Evolutionary conservation across 805 yeast species (phyloP), one percentile per base, ranked within the genome.

Genomic region (Candida tallmaniae): DNA sequence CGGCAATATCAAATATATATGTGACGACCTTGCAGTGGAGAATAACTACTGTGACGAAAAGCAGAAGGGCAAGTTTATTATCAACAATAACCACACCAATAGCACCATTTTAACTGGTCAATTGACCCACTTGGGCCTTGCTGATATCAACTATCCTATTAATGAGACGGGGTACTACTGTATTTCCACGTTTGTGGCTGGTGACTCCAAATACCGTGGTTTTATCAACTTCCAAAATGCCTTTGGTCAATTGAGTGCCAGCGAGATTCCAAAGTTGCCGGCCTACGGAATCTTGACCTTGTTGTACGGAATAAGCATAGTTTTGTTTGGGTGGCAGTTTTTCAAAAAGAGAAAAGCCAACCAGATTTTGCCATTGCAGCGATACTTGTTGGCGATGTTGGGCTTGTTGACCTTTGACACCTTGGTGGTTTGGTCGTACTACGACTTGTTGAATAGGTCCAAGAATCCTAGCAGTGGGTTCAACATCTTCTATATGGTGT

Each of bases 251-350:
- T 66, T 93, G 38, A 76, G 94, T 21, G 98, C 95, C 4, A 69
- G 89, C 23, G 95, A 93, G 56, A 82, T 86, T 46, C 96, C 97
- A 19, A 86, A 89, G 50, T 70, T 93, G 42, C 87, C 96, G 8
- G 76, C 87, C 17, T 93, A 87, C 56, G 97, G 96, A 1, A 74
- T 84, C 11, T 68, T 87, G 50, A 85, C 96, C 1, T 70, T 93
- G 23, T 76, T 83, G 27, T 93, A 93, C 54, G 86, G 83, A 5
- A 82, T 85, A 26, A 80, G 87, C 7, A 70, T 87, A 52, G 79
- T 83, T n/a, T 68, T 84, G 41, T 93, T 87, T 68, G 78, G 85
- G 24, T 89, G 86, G 62, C 85, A 85, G 42, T 84, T 85, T 54
- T 82, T 78, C 68, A 83, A 78, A 51, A 89, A 86, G 59, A 77